A percentile compares a stretch with the other conserved stretches of the same genome.
phyloP scores from a whole-genome alignment of 306 rosid species.

The Albizia julibrissin region DNA sequence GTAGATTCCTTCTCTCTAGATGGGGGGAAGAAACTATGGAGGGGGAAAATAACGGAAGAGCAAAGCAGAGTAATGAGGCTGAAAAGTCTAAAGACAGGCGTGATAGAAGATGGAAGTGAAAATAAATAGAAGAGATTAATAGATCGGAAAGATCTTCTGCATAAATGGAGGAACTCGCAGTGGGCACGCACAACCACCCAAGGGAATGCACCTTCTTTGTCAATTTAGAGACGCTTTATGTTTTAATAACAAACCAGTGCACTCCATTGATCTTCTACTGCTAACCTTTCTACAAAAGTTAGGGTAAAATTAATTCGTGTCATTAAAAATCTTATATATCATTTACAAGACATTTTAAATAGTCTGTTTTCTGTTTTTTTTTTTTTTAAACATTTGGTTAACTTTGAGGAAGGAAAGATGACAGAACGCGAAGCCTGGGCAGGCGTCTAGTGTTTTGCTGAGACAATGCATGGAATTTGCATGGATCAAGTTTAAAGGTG shows the following conservation, averaged over 20 bases:
- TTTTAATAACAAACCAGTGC: too few relatives aligned
- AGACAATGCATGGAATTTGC: background rate
- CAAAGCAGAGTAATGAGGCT: too few relatives aligned
- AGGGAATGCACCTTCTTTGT: too few relatives aligned
- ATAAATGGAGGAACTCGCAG: background rate
- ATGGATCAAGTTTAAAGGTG: background rate
- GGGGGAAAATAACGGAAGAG: background rate
- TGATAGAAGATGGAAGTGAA: background rate
- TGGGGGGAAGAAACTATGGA: background rate
- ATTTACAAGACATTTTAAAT: background rate
- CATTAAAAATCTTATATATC: too few relatives aligned
- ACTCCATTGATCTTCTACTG: background rate
- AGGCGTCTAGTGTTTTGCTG: background rate
- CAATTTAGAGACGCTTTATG: too few relatives aligned
- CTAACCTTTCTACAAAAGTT: background rate
- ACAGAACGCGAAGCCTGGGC: background rate
- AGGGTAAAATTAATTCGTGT: too few relatives aligned
- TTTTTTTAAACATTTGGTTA: too few relatives aligned
- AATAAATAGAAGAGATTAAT: background rate
- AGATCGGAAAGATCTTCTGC: background rate
- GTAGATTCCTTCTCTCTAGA: background rate
- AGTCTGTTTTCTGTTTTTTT: too few relatives aligned
- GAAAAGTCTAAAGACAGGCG: too few relatives aligned
- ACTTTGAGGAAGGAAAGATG: background rate
- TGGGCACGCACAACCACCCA: too few relatives aligned